A percentile compares a stretch with the other conserved stretches of the same genome.
Evolutionary conservation across 805 yeast species (phyloP).

Genomic region (Candida xiaguanensis): DNA sequence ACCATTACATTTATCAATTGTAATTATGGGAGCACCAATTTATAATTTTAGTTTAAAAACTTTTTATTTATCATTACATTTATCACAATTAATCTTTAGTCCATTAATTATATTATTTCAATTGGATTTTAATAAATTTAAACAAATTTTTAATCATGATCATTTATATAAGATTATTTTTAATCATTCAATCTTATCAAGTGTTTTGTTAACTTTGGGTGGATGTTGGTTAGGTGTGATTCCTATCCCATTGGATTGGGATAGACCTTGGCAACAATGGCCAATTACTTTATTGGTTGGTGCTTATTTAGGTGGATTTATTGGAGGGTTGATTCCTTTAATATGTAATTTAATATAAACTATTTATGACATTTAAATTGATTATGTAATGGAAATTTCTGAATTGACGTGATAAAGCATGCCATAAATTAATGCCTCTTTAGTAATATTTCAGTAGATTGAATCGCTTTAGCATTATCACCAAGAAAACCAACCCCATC

Average conservation of each 20-base stretch:
- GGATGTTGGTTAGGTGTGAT: slow-evolving; percentile 93
- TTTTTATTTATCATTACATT: slow-evolving; percentile 55
- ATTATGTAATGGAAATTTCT: too few relatives aligned
- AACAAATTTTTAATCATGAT: slow-evolving; percentile 18
- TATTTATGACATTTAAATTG: too few relatives aligned
- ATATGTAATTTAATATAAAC: too few relatives aligned
- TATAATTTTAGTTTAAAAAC: slow-evolving; percentile 52
- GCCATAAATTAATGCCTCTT: too few relatives aligned
- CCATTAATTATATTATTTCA: slow-evolving; percentile 59
- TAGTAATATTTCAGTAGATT: too few relatives aligned
- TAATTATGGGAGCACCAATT: slow-evolving; percentile 82
- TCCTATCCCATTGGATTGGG: slow-evolving; percentile 97
- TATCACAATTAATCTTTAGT: slow-evolving; percentile 55
- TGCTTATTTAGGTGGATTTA: slow-evolving; percentile 65
- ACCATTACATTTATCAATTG: slow-evolving; percentile 38
- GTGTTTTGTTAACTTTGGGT: slow-evolving; percentile 28
- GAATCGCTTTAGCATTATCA: too few relatives aligned
- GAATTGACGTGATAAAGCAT: not conserved
- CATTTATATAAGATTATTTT: slow-evolving; percentile 19
- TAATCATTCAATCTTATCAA: slow-evolving; percentile 23
- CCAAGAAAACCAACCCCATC: too few relatives aligned
- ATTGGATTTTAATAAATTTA: slow-evolving; percentile 43
- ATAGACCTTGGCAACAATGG: slow-evolving; percentile 95
- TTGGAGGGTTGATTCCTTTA: slow-evolving; percentile 44
- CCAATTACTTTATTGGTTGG: slow-evolving; percentile 86